These are phyloP conservation scores for Strobilomyces dryophilus DNA, from an alignment of 768 basidiomycete genomes.

Conservation along the genomic window DNA sequence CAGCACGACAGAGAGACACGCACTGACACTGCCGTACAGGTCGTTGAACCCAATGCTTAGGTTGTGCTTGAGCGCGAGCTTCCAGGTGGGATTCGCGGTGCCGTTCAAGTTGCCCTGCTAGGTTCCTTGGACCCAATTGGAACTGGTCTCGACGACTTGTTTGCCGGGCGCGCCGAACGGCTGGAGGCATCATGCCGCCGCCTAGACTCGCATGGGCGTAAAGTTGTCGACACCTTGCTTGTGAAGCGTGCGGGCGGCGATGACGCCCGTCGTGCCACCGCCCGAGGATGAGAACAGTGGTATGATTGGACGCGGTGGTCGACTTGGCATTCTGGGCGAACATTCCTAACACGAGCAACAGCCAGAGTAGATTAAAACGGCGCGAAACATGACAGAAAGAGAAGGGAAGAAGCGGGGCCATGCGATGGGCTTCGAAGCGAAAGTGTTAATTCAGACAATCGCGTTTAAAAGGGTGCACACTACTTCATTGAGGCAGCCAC, in stretches of 20 bases:
- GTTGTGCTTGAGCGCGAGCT: conserved; percentile 52
- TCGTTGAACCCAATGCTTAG: conserved; percentile 44
- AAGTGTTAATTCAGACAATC: no score
- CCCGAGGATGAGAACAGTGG: conserved; percentile 57
- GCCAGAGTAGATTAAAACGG: conserved; percentile 2
- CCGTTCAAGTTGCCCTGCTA: conserved; percentile 46
- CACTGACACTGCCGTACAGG: conserved; percentile 42
- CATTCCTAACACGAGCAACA: conserved; percentile 1
- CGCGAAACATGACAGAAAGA: conserved; percentile 12
- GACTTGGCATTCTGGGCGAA: conserved; percentile 12
- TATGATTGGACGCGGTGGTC: conserved; percentile 4
- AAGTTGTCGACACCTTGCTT: conserved; percentile 53
- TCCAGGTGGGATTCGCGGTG: conserved; percentile 56
- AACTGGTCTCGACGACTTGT: conserved; percentile 50
- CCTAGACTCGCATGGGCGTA: conserved; percentile 51
- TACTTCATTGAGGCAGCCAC: no score
- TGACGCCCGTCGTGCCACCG: conserved; percentile 62
- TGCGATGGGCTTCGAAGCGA: no score
- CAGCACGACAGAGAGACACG: conserved; percentile 12
- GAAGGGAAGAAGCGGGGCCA: neutral
- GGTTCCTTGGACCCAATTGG: conserved; percentile 61
- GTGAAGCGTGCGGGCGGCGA: conserved; percentile 58
- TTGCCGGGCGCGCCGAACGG: conserved; percentile 38
- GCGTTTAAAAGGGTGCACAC: no score
- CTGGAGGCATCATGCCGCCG: conserved; percentile 51